Base-by-base conservation (phyloP, 2,329 filamentous ascomycete genomes). In the Epichloe gansuensis region DNA sequence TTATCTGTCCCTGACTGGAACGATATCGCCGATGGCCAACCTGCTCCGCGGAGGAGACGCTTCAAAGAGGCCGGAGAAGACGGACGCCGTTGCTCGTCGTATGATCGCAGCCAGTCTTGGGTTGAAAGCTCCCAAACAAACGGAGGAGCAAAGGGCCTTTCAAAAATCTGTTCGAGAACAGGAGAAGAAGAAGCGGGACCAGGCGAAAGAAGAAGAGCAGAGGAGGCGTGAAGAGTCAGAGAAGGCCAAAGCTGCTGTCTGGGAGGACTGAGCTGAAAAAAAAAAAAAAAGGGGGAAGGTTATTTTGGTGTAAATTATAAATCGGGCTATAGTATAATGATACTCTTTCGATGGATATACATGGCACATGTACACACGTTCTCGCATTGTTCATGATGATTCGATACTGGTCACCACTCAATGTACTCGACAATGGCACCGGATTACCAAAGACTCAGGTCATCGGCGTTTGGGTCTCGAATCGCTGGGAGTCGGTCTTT, bases 41-140 rank as follows among this genome's bases (percentile, higher is more conserved):
- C 41, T 50, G 8, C 39, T 53, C 3, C 46, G 47, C 5, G 58
- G 62, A 34, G 63, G 62, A 13, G 58, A 60, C 5, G 35, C 58
- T 9, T 46, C 55, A 3, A 59, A 60, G 52, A 73, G 87, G 41
- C 91, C 90, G 0, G 91, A 95, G 70, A 98, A 95, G 75, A 94
- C 91, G 56, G 94, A 94, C 56, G 88, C 90, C 0, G 89, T 95
- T 41, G 93, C 93, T 5, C 81, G 86, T 56, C 77, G 93, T 54
- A 77, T 98, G 80, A 97, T 98, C 65, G 90, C 89, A 0, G 87
- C 86, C 3, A 90, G 88, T 0, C 72, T 97, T 58, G 93, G 93
- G 1, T 80, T 96, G 52, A 82, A 83, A 62, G 82, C 84, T 37
- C 88, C 89, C 35, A 85, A 81, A 72, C 80, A 84, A 67, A 96